Percentiles rank a stretch among this genome's conserved stretches.
phyloP scores from a whole-genome alignment of 2,329 filamentous ascomycete genomes.

The Fusarium succisae region DNA sequence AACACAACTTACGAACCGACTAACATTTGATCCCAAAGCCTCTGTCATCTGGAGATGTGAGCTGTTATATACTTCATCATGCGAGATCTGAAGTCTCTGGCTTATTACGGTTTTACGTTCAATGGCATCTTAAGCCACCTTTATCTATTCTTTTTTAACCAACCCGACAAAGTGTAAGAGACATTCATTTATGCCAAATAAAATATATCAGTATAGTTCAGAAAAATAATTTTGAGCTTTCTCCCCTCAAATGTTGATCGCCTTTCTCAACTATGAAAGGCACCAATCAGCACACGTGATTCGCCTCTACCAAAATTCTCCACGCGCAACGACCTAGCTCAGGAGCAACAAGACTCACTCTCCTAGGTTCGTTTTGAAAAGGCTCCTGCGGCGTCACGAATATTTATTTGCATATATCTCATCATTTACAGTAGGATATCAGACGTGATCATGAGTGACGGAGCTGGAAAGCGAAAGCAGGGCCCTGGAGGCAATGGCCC shows the following conservation, averaged over 20 bases:
- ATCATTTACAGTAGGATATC: background rate
- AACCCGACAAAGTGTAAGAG: background rate
- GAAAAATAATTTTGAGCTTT: background rate
- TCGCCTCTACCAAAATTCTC: constrained; percentile 31
- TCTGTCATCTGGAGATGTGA: background rate
- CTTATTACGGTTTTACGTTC: background rate
- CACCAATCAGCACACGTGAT: constrained; percentile 29
- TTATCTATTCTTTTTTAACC: background rate
- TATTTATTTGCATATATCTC: background rate
- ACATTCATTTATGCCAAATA: background rate
- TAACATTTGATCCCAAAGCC: background rate
- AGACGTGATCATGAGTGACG: constrained; percentile 43
- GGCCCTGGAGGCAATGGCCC: constrained; percentile 42
- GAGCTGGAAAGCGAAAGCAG: constrained; percentile 50
- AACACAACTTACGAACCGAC: background rate
- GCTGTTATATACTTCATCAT: background rate
- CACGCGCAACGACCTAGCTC: constrained; percentile 19
- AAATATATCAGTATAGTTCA: background rate
- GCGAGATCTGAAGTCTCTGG: background rate
- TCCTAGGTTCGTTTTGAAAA: background rate
- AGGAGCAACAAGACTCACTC: background rate
- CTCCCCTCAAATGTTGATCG: background rate
- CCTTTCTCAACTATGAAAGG: background rate
- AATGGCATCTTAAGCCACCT: background rate
- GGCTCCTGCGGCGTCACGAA: background rate